These are phyloP conservation scores for Telfairia occidentalis DNA, from an alignment of 331 rosid genomes.

Conservation along the genomic window DNA sequence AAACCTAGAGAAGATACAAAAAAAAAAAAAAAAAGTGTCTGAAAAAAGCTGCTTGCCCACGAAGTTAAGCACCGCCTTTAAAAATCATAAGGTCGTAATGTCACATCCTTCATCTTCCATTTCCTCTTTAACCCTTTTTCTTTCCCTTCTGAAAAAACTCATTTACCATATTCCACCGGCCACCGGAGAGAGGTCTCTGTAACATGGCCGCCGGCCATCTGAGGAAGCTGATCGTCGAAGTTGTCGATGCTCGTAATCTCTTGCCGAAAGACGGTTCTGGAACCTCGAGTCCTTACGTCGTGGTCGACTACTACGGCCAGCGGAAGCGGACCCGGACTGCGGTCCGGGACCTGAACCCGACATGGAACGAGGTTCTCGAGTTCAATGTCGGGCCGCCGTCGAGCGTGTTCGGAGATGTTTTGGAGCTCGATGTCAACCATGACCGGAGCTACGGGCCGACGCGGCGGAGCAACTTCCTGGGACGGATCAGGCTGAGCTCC, in stretches of 20 bases:
- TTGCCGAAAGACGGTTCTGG: slow-evolving; percentile 68
- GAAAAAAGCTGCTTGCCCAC: slow-evolving; percentile 36
- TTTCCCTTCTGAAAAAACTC: not conserved
- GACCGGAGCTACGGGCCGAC: slow-evolving; percentile 51
- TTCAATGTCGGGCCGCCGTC: slow-evolving; percentile 46
- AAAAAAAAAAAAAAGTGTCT: not conserved
- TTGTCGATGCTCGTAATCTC: slow-evolving; percentile 70
- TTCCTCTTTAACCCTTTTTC: not conserved
- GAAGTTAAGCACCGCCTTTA: slow-evolving; percentile 42
- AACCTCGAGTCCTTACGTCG: slow-evolving; percentile 67
- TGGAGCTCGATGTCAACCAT: slow-evolving; percentile 61
- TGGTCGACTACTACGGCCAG: slow-evolving; percentile 63
- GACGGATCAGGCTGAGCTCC: slow-evolving; percentile 48
- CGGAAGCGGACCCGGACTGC: slow-evolving; percentile 38
- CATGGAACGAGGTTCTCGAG: slow-evolving; percentile 61
- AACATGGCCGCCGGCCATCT: slow-evolving; percentile 27
- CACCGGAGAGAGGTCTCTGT: not conserved
- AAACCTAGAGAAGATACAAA: not conserved
- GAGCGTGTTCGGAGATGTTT: slow-evolving; percentile 44
- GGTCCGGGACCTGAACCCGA: slow-evolving; percentile 47
- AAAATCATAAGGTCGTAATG: not conserved
- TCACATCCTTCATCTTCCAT: not conserved
- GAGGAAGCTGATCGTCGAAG: slow-evolving; percentile 58
- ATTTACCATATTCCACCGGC: not conserved
- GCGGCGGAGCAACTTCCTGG: slow-evolving; percentile 47